Base-by-base conservation (phyloP, 192 early-diverging fungal genomes). In the Piromyces sp. region DNA sequence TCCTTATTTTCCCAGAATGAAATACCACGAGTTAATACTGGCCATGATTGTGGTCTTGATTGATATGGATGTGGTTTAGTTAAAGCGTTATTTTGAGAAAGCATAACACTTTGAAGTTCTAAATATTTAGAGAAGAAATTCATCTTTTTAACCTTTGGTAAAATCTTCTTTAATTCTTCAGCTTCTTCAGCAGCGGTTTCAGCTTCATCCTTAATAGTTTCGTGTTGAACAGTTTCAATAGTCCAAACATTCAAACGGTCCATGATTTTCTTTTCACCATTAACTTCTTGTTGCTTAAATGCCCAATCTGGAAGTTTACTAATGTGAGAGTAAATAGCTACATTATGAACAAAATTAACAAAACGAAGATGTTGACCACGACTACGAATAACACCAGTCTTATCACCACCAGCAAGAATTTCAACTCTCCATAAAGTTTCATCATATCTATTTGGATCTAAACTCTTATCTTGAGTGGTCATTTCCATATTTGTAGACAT, bases 31-130 rank as follows among this genome's bases (percentile, higher is more conserved):
- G 88, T 80, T 31, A 97, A 88, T 87, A 97, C 92, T 80, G 94
- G 95, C 97, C 97, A 98, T 30, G 94, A 89, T 79, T 90, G 88
- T 19, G 97, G 95, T 6, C 85, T 88, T 79, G 97, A 97, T 68
- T 95, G 94, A 90, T 96, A 99, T 51, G 97, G 97, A 84, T 99
- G 97, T 29, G 93, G 87, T n/a, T 90, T 90, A 5, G 94, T 96
- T 30, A 99, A 87, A 14, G 90, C 94, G 81, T 93, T 89, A 84
- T 99, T 99, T 85, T 96, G 95, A 29, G 89, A 88, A 79, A 99
- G 86, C 96, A 99, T 99, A 29, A 93, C 87, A 11, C 84, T 83
- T 86, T 98, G 96, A 13, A 98, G 89, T 84, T 99, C 97, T 30
- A 91, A 78, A 82, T 93, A 98, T 87, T 98, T 97, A 14, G 84